Base-by-base conservation (phyloP, 371 early-diverging fungal species). In the Encephalitozoon romaleae region DNA sequence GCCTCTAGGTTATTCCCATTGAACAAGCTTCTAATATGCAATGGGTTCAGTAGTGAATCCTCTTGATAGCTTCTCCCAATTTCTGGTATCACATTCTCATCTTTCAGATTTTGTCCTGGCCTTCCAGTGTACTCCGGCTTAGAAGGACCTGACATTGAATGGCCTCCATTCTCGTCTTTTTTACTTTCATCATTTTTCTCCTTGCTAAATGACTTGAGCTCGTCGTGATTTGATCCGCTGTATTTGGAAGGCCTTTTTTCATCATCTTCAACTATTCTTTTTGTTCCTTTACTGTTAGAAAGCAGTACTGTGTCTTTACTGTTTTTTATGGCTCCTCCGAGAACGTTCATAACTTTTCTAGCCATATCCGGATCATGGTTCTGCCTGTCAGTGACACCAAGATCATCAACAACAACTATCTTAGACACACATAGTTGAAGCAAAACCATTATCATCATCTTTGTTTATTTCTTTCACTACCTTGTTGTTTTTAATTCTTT, bases 361-460 rank as follows among this genome's bases (percentile, higher is more conserved):
- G 26, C 39, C 15, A 47, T 69, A 11, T 52, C 52, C n/a, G 47
- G 45, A 51, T 47, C 69, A 9, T 34, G 26, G 18, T 12, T n/a
- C 30, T 9, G 34, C 25, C 21, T 72, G 1, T 72, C 52, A 34
- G 73, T 45, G 21, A 72, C 15, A 1, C 52, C 52, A 21, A 72
- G 34, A 49, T 72, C 73, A 23, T 72, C 73, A 5, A 72, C 52
- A 21, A 72, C 73, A 11, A 65, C 39, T 49, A 72, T 41, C 30
- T 72, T 72, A 12, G 63, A 30, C 2, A 25, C n/a, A 26, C 54
- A 42, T 38, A n/a, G 8, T 12, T 55, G 42, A 4, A 71, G 28
- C 25, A 71, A 25, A 21, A 71, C 23, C 26, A 71, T 32, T 32
- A 71, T 38, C 12, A 26, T 42, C 34, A 34, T 51, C 52, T 47